Base-by-base conservation (phyloP, 2,329 filamentous ascomycete genomes). In the Aspergillus sp. region DNA sequence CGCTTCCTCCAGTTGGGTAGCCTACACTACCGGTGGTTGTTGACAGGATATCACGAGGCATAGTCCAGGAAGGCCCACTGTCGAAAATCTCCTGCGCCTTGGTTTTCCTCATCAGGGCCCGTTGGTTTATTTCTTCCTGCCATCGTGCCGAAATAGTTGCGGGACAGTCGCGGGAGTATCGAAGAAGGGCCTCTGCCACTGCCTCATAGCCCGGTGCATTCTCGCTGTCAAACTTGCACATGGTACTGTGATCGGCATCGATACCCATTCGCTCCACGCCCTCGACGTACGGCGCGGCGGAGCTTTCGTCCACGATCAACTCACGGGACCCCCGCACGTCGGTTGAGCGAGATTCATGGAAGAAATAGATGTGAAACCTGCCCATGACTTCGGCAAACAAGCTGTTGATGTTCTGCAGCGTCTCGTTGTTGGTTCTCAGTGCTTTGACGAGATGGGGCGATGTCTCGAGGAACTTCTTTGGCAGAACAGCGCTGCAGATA, bases 201-300 rank as follows among this genome's bases (percentile, higher is more conserved):
- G 65, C 59, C 30, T 68, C 65, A 49, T 78, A 88, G 1, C 82
- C 82, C 0, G 81, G 78, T 0, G 81, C 71, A 39, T 67, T 72
- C 30, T 69, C 66, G 40, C 70, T 71, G 14, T 75, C 69, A 38
- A 83, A 85, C 49, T 83, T 84, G 64, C 78, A 82, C 75, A 85
- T 83, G 26, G 69, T 66, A 1, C 74, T 75, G 49, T 84, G 80
- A n/a, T 73, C 75, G 5, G 78, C 77, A 44, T 84, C 79, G 37
- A 85, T 82, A n/a, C 80, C 79, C 55, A 80, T 82, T 42, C 80
- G 79, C 26, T 74, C 77, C 0, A 82, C 80, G 19, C 80, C 80
- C 4, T 78, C 76, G 10, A 83, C 62, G 34, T 75, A 72, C 0
- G 82, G 82, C 12, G 77, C 73, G 1, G 82, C 82, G 1, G 80